phyloP scores from a whole-genome alignment of 2,329 filamentous ascomycete species.

The Ophiostoma novo-ulmi region DNA sequence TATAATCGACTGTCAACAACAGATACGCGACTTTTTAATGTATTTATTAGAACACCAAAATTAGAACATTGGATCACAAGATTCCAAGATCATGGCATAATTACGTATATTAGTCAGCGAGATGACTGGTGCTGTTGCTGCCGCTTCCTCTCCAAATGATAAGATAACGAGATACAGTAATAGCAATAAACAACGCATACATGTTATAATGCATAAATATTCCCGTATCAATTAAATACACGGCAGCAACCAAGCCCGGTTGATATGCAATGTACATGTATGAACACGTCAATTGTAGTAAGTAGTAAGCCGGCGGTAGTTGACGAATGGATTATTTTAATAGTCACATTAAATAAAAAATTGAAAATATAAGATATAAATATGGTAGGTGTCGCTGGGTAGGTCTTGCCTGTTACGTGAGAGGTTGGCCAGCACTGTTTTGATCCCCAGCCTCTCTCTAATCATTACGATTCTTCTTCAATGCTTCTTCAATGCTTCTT shows the following conservation, averaged over 20 bases:
- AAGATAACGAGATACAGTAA: background rate
- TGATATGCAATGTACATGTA: constrained; percentile 5
- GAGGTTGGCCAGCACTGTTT: background rate
- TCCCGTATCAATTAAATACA: background rate
- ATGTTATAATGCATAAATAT: background rate
- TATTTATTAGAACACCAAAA: background rate
- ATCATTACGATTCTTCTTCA: too few relatives aligned
- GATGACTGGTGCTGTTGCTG: background rate
- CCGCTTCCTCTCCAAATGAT: background rate
- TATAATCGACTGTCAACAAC: too few relatives aligned
- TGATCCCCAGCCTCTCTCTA: too few relatives aligned
- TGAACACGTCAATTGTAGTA: constrained; percentile 1
- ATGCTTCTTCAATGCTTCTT: background rate
- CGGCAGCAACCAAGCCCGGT: background rate
- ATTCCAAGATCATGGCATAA: background rate
- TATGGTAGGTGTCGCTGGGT: background rate
- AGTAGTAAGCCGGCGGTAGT: too few relatives aligned
- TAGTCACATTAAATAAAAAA: background rate
- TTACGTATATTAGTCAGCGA: background rate
- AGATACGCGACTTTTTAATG: background rate
- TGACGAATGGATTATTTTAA: too few relatives aligned
- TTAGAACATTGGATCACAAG: background rate
- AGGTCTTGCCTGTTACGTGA: background rate
- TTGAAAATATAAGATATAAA: background rate
- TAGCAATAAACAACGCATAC: constrained; percentile 5